Percentiles rank a stretch among this genome's conserved stretches.
Evolutionary conservation across 148 eudicot genomes (phyloP).

Genomic region (Nepenthes gracilis): DNA sequence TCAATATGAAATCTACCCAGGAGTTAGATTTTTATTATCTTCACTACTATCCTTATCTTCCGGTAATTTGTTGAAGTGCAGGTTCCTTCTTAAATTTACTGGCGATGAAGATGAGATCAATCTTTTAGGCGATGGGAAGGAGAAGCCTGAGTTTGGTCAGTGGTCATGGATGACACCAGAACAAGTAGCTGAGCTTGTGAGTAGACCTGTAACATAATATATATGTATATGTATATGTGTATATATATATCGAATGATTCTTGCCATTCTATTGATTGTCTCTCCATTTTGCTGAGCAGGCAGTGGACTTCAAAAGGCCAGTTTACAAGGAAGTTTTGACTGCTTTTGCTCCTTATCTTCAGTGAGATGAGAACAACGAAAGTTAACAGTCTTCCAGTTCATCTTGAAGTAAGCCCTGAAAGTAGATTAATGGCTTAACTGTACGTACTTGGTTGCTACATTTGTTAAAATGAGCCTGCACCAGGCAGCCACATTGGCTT

Average conservation of each 20-base stretch:
- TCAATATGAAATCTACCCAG: too few species aligned
- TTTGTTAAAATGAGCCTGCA: too few species aligned
- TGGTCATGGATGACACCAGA: slow-evolving; percentile 94
- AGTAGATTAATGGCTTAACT: too few species aligned
- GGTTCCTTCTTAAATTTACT: slow-evolving; percentile 76
- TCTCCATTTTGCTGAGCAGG: slow-evolving; percentile 34
- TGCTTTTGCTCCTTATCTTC: slow-evolving; percentile 63
- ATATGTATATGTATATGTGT: background rate
- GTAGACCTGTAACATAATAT: slow-evolving; percentile 6
- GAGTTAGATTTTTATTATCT: too few species aligned
- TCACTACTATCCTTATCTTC: too few species aligned
- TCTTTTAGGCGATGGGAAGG: slow-evolving; percentile 82
- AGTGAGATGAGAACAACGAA: slow-evolving; percentile 6
- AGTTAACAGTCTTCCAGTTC: background rate
- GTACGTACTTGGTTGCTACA: too few species aligned
- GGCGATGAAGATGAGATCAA: slow-evolving; percentile 82
- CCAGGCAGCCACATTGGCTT: too few species aligned
- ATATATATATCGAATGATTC: background rate
- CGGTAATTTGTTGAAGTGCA: slow-evolving; percentile 8
- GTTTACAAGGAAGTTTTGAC: slow-evolving; percentile 71
- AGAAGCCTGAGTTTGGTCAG: slow-evolving; percentile 85
- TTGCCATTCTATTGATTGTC: background rate
- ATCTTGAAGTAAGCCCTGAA: too few species aligned
- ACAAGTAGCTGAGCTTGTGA: slow-evolving; percentile 57
- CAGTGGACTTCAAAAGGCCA: slow-evolving; percentile 79